Evolutionary conservation across 1,284 basidiomycete genomes (phyloP).

Genomic region (Stygiomarasmius scandens): DNA sequence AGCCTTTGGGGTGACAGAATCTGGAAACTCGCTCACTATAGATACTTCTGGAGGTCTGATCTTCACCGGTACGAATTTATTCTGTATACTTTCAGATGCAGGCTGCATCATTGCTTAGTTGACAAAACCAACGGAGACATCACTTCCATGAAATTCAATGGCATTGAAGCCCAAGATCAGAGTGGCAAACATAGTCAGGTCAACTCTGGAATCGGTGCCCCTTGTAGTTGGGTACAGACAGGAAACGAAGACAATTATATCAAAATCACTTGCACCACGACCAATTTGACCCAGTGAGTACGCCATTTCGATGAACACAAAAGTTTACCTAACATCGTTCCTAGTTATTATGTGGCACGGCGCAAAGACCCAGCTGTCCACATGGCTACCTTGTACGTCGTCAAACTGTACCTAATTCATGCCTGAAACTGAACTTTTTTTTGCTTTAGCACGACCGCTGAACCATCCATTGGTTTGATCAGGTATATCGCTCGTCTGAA

Average conservation of each 20-base stretch:
- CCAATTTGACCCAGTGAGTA: slow-evolving; percentile 32
- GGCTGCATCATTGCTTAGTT: too few relatives aligned
- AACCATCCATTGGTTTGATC: slow-evolving; percentile 40
- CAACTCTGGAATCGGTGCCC: slow-evolving; percentile 37
- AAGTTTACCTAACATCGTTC: background rate
- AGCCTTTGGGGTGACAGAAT: slow-evolving; percentile 17
- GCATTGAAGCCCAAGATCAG: slow-evolving; percentile 27
- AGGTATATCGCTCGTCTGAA: slow-evolving; percentile 43
- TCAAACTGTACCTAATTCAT: background rate
- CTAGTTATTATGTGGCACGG: slow-evolving; percentile 36
- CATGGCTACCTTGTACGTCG: slow-evolving; percentile 37
- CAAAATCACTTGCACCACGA: slow-evolving; percentile 36
- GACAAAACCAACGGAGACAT: slow-evolving; percentile 33
- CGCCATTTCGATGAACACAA: background rate
- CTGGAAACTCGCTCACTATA: slow-evolving; percentile 17
- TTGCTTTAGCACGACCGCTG: slow-evolving; percentile 30
- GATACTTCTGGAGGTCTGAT: slow-evolving; percentile 19
- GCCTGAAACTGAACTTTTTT: background rate
- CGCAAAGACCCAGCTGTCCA: slow-evolving; percentile 36
- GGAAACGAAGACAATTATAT: slow-evolving; percentile 39
- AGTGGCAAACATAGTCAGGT: slow-evolving; percentile 33
- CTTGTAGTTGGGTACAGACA: slow-evolving; percentile 29
- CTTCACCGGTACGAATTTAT: slow-evolving; percentile 21
- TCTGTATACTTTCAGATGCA: too few relatives aligned
- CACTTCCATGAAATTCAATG: slow-evolving; percentile 37